Conservation (phyloP, 371 early-diverging fungal species). For the Encephalitozoon intestinalis region DNA sequence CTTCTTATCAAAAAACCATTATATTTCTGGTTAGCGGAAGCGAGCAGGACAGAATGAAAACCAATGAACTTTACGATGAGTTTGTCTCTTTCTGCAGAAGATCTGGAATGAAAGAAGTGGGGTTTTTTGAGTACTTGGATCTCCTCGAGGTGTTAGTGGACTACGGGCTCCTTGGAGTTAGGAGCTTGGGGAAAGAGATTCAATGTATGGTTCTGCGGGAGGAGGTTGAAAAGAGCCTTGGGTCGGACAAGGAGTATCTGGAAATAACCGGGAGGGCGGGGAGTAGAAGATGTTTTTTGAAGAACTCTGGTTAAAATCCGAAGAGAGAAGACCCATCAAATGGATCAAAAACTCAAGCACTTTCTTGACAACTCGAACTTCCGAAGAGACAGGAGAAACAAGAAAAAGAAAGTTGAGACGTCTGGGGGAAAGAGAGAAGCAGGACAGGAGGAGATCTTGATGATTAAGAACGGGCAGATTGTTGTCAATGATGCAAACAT, state of each 20-base stretch:
- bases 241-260: slow-evolving; percentile 17
- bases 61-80: slow-evolving; percentile 23
- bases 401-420: slow-evolving; percentile 13
- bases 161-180: slow-evolving; percentile 36
- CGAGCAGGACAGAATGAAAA: background rate
- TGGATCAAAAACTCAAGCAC: slow-evolving; percentile 27
- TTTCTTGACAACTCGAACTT: slow-evolving; percentile 59
- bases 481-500: slow-evolving; percentile 40
- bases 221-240: slow-evolving; percentile 26
- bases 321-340: background rate
- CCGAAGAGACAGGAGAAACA: slow-evolving; percentile 11
- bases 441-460: slow-evolving; percentile 27
- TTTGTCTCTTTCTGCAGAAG: slow-evolving; percentile 28
- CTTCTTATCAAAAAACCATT: slow-evolving; percentile 35
- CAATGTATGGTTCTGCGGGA: background rate
- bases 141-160: slow-evolving; percentile 25
- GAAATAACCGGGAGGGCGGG: background rate
- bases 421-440: background rate
- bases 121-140: slow-evolving; percentile 50
- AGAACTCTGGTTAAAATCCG: background rate
- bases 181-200: slow-evolving; percentile 39
- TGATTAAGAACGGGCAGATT: slow-evolving; percentile 53
- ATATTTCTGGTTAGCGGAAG: slow-evolving; percentile 9
- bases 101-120: slow-evolving; percentile 5
- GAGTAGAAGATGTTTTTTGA: background rate